Evolutionary conservation across 768 basidiomycete species (phyloP).

Genomic region (Sarcodon aspratus): DNA sequence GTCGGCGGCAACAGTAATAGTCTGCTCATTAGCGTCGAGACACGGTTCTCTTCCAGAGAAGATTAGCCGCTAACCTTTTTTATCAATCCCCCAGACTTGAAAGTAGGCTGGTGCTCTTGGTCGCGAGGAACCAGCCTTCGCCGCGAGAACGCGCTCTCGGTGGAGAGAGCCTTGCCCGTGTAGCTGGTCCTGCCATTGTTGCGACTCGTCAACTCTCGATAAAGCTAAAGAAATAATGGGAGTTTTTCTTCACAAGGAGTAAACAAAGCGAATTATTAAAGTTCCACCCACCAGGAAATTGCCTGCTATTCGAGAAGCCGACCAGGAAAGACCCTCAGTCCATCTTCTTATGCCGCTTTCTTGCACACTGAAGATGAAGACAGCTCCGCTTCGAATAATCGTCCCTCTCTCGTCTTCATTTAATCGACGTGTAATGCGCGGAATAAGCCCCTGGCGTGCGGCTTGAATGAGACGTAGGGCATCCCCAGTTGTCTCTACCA

Average conservation of each 20-base stretch:
- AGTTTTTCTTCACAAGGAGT: background rate
- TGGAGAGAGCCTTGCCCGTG: background rate
- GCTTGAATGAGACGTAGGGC: slow-evolving; percentile 79
- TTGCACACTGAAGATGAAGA: slow-evolving; percentile 84
- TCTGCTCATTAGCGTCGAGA: slow-evolving; percentile 29
- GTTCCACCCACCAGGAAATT: slow-evolving; percentile 60
- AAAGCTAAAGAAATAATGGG: slow-evolving; percentile 37
- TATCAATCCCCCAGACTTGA: slow-evolving; percentile 49
- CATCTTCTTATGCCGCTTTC: slow-evolving; percentile 84
- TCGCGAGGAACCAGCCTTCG: background rate
- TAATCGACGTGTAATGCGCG: slow-evolving; percentile 72
- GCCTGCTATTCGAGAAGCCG: slow-evolving; percentile 73
- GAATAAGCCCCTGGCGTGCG: slow-evolving; percentile 67
- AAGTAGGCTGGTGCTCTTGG: slow-evolving; percentile 11
- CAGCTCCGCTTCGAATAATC: slow-evolving; percentile 46
- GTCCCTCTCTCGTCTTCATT: slow-evolving; percentile 66
- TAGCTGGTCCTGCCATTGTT: slow-evolving; percentile 31
- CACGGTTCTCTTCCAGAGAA: background rate
- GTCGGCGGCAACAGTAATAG: slow-evolving; percentile 75
- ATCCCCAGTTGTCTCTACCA: slow-evolving; percentile 72
- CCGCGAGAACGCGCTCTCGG: background rate
- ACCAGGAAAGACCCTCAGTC: slow-evolving; percentile 76
- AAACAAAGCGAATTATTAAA: background rate
- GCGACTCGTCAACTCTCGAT: slow-evolving; percentile 70
- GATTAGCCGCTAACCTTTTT: slow-evolving; percentile 48